phyloP scores from a whole-genome alignment of 129 eudicot genomes.

The Pulicaria dysenterica region DNA sequence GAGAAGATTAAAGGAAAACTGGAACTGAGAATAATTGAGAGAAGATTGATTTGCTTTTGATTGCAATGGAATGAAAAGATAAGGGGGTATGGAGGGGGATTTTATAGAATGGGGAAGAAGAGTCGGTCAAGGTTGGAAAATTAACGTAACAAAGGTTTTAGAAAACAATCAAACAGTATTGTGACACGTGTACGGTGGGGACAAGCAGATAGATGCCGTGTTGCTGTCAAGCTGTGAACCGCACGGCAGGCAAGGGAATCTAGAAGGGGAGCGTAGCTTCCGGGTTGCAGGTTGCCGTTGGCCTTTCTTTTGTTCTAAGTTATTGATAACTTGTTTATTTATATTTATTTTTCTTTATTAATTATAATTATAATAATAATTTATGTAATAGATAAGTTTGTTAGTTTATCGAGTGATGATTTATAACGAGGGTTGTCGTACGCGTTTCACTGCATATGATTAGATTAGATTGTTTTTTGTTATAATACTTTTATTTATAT shows the following conservation, averaged over 20 bases:
- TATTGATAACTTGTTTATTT: conserved; percentile 7
- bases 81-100: neutral
- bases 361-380: no score
- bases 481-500: no score
- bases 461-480: no score
- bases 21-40: neutral
- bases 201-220: no score
- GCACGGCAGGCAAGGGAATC: neutral
- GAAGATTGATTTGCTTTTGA: neutral
- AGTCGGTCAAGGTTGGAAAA: neutral
- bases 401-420: no score
- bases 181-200: conserved; percentile 8
- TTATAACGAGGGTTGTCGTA: no score
- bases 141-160: neutral
- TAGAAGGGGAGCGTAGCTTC: conserved; percentile 7
- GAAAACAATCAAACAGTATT: neutral
- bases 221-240: neutral
- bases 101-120: conserved; percentile 8
- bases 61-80: neutral
- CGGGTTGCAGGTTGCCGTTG: conserved; percentile 14
- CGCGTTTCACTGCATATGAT: no score
- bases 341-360: no score
- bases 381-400: no score
- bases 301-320: conserved; percentile 1
- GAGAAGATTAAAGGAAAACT: no score